These are phyloP conservation scores for Shiraia bambusicola DNA, from an alignment of 2,329 filamentous ascomycete species.

Conservation along the genomic window DNA sequence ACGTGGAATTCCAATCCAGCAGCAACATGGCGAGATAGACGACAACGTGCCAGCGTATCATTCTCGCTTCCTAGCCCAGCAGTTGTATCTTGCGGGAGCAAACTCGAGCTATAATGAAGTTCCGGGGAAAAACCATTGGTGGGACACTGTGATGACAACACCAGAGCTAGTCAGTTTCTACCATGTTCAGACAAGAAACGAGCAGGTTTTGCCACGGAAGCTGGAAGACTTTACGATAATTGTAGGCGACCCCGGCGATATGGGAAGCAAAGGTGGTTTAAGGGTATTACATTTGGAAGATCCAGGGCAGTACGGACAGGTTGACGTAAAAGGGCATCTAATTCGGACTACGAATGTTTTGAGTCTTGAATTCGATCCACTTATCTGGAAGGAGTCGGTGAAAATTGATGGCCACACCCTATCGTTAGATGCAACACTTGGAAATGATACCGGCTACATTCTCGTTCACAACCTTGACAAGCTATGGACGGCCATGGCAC, in stretches of 20 bases:
- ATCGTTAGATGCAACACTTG: conserved; percentile 1
- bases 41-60: conserved; percentile 62
- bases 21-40: conserved; percentile 59
- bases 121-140: conserved; percentile 54
- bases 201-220: conserved; percentile 18
- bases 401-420: conserved; percentile 28
- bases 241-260: conserved; percentile 56
- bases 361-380: conserved; percentile 30
- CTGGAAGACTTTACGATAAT: conserved; percentile 49
- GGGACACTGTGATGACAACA: conserved; percentile 58
- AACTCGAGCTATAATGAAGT: conserved; percentile 55
- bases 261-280: conserved; percentile 55
- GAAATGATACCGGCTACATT: background rate
- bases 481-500: conserved; percentile 6
- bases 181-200: conserved; percentile 31
- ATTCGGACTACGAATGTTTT: conserved; percentile 40
- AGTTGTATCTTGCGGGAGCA: conserved; percentile 48
- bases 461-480: conserved; percentile 1
- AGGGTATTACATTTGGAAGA: conserved; percentile 52
- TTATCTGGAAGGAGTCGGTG: conserved; percentile 15
- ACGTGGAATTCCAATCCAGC: conserved; percentile 55
- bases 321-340: conserved; percentile 43
- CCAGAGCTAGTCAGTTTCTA: conserved; percentile 53
- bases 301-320: conserved; percentile 54
- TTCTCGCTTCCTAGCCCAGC: conserved; percentile 56